These are phyloP conservation scores for Vanrija humicola DNA, from an alignment of 1,284 basidiomycete species.

Conservation along the genomic window DNA sequence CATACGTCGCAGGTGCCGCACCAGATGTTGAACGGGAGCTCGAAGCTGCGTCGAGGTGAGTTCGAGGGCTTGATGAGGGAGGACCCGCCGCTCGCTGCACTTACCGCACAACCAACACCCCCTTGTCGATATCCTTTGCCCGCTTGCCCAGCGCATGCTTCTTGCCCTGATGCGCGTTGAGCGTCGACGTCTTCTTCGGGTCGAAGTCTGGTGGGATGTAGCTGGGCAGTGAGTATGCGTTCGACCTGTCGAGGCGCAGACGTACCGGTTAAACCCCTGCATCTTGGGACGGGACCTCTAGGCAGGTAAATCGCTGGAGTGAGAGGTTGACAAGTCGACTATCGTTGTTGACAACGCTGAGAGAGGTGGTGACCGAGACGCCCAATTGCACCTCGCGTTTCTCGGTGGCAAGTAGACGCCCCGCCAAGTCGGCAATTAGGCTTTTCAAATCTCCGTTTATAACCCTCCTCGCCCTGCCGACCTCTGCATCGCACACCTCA, in stretches of 20 bases:
- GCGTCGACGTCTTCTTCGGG: slow-evolving; percentile 68
- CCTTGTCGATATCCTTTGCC: slow-evolving; percentile 83
- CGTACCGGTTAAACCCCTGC: slow-evolving; percentile 68
- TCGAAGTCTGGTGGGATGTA: slow-evolving; percentile 95
- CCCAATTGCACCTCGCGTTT: too few species aligned
- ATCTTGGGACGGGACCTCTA: slow-evolving; percentile 12
- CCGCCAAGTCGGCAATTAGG: too few species aligned
- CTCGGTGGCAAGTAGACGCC: too few species aligned
- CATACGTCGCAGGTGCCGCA: slow-evolving; percentile 76
- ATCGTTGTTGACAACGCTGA: too few species aligned
- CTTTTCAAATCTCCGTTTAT: too few species aligned
- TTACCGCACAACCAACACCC: slow-evolving; percentile 79
- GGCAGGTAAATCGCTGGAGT: too few species aligned
- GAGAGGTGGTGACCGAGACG: too few species aligned
- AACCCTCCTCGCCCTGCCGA: too few species aligned
- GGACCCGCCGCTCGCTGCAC: slow-evolving; percentile 11
- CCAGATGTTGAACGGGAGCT: slow-evolving; percentile 96
- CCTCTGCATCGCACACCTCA: too few species aligned
- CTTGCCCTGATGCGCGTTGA: slow-evolving; percentile 70
- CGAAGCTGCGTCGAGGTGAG: slow-evolving; percentile 53
- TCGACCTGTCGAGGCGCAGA: background rate
- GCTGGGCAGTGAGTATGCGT: slow-evolving; percentile 59
- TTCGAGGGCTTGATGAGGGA: too few species aligned
- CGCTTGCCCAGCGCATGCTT: slow-evolving; percentile 91
- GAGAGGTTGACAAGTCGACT: too few species aligned